Conservation (phyloP, 768 basidiomycete genomes). For the Tylopilus rubrobrunneus region DNA sequence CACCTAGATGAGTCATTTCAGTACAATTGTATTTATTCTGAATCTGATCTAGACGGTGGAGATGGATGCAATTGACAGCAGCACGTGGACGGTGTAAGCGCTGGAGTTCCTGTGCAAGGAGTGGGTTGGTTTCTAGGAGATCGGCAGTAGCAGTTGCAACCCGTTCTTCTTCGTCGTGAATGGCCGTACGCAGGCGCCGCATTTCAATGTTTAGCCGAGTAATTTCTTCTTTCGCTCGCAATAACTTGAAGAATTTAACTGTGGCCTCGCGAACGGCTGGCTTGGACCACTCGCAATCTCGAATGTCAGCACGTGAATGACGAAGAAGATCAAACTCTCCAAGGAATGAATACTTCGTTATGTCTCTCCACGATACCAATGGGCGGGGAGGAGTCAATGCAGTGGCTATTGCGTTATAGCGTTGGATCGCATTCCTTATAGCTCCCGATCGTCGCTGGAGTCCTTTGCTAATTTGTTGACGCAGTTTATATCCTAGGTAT, state of each 20-base stretch:
- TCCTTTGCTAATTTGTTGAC: neutral
- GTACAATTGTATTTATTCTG: no score
- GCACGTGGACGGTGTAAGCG: no score
- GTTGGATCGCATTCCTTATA: neutral
- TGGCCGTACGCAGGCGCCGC: neutral
- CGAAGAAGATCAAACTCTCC: neutral
- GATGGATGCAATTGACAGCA: no score
- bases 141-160: no score
- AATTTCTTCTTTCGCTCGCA: neutral
- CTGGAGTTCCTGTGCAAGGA: no score
- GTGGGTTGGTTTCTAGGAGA: no score
- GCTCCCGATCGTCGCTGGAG: neutral
- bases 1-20: no score
- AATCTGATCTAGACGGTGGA: no score
- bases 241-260: neutral
- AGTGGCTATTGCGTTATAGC: neutral
- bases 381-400: neutral
- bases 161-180: no score
- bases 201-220: neutral
- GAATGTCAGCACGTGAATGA: neutral
- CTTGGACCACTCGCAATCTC: neutral
- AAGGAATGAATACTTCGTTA: neutral
- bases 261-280: neutral
- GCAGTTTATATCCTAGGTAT: neutral
- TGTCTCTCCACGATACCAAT: neutral